Percentiles rank a stretch among this genome's conserved stretches.
These are phyloP conservation scores for Dendrobium officinale DNA, from an alignment of 106 monocot species.

Conservation along the genomic window DNA sequence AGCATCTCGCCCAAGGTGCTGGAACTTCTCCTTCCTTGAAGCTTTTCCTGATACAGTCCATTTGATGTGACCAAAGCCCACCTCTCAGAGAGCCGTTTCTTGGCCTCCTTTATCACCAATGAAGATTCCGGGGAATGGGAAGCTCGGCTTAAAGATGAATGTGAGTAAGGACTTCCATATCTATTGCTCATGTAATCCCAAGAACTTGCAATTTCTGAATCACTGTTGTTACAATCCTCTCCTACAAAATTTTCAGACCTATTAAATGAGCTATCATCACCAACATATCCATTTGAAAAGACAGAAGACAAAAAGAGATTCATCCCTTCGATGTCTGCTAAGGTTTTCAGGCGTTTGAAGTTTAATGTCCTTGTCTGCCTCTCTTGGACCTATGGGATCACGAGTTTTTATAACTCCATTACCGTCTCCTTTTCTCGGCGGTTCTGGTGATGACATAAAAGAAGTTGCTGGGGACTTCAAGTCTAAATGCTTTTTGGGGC, in stretches of 20 bases:
- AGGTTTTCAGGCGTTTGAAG: slow-evolving; percentile 23
- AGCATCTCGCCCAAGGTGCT: slow-evolving; percentile 64
- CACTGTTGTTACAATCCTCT: slow-evolving; percentile 22
- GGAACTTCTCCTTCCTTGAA: slow-evolving; percentile 23
- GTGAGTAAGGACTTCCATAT: slow-evolving; percentile 28
- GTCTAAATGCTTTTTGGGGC: slow-evolving; percentile 25
- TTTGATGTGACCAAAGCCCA: slow-evolving; percentile 35
- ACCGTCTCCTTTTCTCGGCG: neutral
- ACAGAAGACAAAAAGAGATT: slow-evolving; percentile 30
- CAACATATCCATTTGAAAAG: slow-evolving; percentile 44
- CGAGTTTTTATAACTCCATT: slow-evolving; percentile 10
- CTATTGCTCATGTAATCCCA: slow-evolving; percentile 31
- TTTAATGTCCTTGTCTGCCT: slow-evolving; percentile 36
- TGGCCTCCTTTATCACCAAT: slow-evolving; percentile 48
- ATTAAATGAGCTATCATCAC: slow-evolving; percentile 47
- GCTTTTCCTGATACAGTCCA: slow-evolving; percentile 24
- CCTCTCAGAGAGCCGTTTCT: slow-evolving; percentile 60
- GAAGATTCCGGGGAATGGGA: slow-evolving; percentile 41
- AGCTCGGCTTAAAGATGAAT: slow-evolving; percentile 19
- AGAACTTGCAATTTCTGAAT: slow-evolving; percentile 28
- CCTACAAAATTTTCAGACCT: slow-evolving; percentile 34
- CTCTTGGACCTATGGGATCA: slow-evolving; percentile 16
- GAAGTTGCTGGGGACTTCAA: slow-evolving; percentile 1
- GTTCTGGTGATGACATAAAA: slow-evolving; percentile 8
- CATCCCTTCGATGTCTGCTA: slow-evolving; percentile 20